Evolutionary conservation across 768 basidiomycete species (phyloP).

Genomic region (Dioszegia hungarica): DNA sequence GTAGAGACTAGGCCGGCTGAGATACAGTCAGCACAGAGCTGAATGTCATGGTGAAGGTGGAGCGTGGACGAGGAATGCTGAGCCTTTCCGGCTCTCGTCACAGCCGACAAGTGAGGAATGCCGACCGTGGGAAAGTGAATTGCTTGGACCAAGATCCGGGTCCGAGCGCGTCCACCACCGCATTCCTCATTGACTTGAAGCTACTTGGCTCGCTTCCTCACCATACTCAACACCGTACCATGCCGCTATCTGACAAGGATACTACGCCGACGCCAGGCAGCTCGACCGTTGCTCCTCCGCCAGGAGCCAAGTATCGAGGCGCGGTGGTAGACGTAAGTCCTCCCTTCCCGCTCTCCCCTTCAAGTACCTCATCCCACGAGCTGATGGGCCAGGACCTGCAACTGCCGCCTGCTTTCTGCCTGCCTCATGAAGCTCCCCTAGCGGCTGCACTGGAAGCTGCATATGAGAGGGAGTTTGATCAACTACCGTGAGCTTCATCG

Average conservation of each 20-base stretch:
- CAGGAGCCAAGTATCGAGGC: constrained; percentile 64
- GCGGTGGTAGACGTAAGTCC: constrained; percentile 77
- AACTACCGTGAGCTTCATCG: constrained; percentile 66
- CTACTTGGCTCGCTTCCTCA: no score
- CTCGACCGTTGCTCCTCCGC: constrained; percentile 21
- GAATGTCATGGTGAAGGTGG: not conserved
- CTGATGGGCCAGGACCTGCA: constrained; percentile 43
- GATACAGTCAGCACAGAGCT: no score
- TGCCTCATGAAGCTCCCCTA: constrained; percentile 67
- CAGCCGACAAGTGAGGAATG: not conserved
- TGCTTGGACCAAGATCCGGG: not conserved
- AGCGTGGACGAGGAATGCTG: not conserved
- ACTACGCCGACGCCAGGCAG: constrained; percentile 36
- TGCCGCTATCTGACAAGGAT: constrained; percentile 25
- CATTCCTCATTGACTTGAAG: no score
- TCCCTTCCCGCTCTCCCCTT: not conserved
- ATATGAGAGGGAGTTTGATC: constrained; percentile 89
- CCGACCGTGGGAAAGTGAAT: not conserved
- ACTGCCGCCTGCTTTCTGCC: constrained; percentile 74
- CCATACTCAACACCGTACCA: not conserved
- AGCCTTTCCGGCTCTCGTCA: not conserved
- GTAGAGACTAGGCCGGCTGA: no score
- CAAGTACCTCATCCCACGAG: not conserved
- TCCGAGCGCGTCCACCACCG: no score
- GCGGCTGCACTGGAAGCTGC: constrained; percentile 75